Base-by-base conservation (phyloP, 495 filamentous ascomycete species). In the Penicillium canariense region DNA sequence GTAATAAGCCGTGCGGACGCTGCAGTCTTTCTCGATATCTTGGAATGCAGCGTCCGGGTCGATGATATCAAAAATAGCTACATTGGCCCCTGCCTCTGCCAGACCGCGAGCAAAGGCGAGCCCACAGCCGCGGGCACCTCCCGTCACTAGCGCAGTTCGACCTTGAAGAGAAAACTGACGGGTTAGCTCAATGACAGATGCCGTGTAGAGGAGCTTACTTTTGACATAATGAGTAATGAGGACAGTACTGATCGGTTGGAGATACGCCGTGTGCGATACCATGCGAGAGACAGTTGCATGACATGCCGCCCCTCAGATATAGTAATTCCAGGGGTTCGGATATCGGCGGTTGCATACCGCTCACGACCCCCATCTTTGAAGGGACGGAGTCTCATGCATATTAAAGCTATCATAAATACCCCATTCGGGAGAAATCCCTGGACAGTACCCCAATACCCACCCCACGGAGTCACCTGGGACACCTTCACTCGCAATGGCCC, bases 21-120 rank as follows among this genome's bases (percentile, higher is more conserved):
- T 62, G 26, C 43, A 70, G 3, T 65, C 63, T 15, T 67, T 67
- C 11, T 63, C 57, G 20, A 77, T 71, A 5, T 51, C 54, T 45
- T 58, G 26, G 52, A 77, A 77, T 22, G 26, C 52, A 5, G 43
- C 42, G 2, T 57, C 66, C 1, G 60, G 69, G 31, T 60, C 52
- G 59, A 76, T 69, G 4, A 77, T 51, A 47, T 79, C 76, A 32
- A 94, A 80, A 36, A 95, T 78, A 23, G 93, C 74, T 31, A 94
- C 78, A 63, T 95, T 84, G 40, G 91, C 90, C 14, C 91, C 90
- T 50, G 87, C 88, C 75, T 94, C 90, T 34, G 91, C 91, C 2
- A 95, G 74, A 2, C 84, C 88, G 30, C 90, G 63, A 12, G 87
- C 87, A 65, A 92, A 90, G 5, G 87, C 81, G 56, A 87, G 80